These are phyloP conservation scores for Dendrobium officinale DNA, from an alignment of 106 monocot species.

Conservation along the genomic window DNA sequence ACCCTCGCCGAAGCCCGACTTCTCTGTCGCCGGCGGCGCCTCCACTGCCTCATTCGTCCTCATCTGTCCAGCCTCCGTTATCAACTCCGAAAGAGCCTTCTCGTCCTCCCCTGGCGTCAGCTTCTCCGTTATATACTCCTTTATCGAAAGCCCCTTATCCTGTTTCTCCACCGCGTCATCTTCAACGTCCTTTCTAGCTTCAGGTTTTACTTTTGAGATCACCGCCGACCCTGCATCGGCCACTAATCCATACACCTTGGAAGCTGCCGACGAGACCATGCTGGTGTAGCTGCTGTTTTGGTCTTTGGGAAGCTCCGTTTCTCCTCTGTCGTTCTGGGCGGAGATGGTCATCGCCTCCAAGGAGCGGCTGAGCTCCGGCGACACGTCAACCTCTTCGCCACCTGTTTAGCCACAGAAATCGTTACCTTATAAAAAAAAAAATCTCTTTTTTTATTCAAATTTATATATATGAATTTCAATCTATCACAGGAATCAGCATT, in stretches of 20 bases:
- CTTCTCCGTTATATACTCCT: conserved; percentile 40
- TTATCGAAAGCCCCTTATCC: conserved; percentile 23
- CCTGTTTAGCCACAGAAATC: too few species aligned
- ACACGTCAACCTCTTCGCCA: too few species aligned
- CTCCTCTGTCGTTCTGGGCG: neutral
- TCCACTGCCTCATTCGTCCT: conserved; percentile 13
- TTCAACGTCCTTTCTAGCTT: neutral
- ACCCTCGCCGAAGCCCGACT: neutral
- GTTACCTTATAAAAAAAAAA: too few species aligned
- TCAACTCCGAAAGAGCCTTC: conserved; percentile 35
- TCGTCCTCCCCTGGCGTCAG: conserved; percentile 52
- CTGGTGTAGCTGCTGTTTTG: neutral
- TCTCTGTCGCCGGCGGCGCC: neutral
- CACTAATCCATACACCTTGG: conserved; percentile 3
- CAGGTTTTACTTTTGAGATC: conserved; percentile 11
- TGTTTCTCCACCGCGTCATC: neutral
- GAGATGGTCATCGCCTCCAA: neutral
- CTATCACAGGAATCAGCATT: too few species aligned
- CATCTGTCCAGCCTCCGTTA: conserved; percentile 31
- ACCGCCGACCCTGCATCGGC: conserved; percentile 18
- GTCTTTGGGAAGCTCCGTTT: neutral
- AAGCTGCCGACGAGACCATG: neutral
- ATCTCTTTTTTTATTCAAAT: too few species aligned
- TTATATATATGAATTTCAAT: too few species aligned
- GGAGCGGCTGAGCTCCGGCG: too few species aligned